A percentile compares a stretch with the other conserved stretches of the same genome.
Conservation (phyloP, 345 rosid genomes). For the Psidium friedrichsthalianum region DNA sequence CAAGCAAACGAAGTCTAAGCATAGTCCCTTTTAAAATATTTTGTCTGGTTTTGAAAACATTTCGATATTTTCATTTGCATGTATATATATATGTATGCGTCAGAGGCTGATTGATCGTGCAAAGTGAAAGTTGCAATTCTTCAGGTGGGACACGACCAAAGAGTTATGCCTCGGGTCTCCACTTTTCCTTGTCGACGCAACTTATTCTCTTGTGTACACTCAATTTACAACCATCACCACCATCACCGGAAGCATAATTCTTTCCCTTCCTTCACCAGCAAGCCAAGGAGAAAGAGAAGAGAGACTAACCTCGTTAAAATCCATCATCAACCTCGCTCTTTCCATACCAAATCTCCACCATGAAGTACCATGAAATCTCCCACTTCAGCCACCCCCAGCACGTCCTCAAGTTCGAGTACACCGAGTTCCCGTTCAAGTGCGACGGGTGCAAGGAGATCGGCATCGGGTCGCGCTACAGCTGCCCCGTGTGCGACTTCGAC, state of each 20-base stretch:
- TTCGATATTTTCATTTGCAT: not conserved
- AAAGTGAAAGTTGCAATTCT: conserved; percentile 31
- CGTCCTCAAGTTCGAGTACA: conserved; percentile 43
- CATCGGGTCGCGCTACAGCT: conserved; percentile 71
- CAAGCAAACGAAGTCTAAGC: too few relatives aligned
- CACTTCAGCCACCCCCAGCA: conserved; percentile 82
- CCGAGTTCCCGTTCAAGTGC: conserved; percentile 77
- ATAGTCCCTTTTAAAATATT: not conserved
- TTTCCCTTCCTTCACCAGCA: conserved; percentile 6
- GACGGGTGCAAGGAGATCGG: conserved; percentile 95
- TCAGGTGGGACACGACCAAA: conserved; percentile 14
- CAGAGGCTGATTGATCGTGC: not conserved
- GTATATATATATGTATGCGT: not conserved
- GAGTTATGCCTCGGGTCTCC: conserved; percentile 23
- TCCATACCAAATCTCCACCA: conserved; percentile 1
- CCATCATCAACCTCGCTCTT: not conserved
- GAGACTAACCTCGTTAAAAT: not conserved
- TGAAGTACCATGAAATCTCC: conserved; percentile 64
- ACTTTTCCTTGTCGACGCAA: conserved; percentile 7
- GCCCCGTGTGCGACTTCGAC: conserved; percentile 58
- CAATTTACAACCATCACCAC: conserved; percentile 27
- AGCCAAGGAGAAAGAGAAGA: not conserved
- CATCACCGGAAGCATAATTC: conserved; percentile 34
- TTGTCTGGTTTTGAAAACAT: not conserved
- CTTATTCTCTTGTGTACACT: conserved; percentile 10